These are phyloP conservation scores for Wickerhamiella infanticola DNA, from an alignment of 1,139 yeast genomes.

Conservation along the genomic window DNA sequence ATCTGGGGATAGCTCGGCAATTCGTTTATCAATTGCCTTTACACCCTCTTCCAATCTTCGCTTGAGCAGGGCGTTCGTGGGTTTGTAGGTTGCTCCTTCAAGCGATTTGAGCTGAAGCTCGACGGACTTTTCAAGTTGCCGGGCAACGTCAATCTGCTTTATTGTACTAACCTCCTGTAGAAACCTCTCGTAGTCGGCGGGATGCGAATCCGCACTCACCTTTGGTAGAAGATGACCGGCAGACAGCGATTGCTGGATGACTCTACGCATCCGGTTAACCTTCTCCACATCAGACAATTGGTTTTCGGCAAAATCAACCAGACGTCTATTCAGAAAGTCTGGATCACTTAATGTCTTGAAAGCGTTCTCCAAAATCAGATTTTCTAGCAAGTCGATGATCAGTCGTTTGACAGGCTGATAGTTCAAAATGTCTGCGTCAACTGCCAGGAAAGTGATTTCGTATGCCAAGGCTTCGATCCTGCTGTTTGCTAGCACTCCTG, in stretches of 20 bases:
- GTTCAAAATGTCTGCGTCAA: neutral
- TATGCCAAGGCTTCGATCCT: neutral
- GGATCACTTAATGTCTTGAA: conserved; percentile 49
- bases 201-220: conserved; percentile 22
- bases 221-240: conserved; percentile 9
- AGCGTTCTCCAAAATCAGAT: conserved; percentile 40
- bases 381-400: conserved; percentile 47
- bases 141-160: conserved; percentile 26
- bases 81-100: neutral
- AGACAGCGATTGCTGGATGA: conserved; percentile 34
- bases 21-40: neutral
- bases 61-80: neutral
- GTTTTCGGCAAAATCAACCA: conserved; percentile 47
- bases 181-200: conserved; percentile 30
- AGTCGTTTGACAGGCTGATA: conserved; percentile 21
- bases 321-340: conserved; percentile 57
- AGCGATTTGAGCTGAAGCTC: conserved; percentile 27
- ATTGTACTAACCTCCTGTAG: conserved; percentile 26
- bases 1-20: conserved; percentile 6
- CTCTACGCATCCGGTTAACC: conserved; percentile 56
- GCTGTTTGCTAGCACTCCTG: neutral
- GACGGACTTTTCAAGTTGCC: conserved; percentile 31
- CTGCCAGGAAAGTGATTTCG: neutral
- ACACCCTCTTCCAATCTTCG: neutral
- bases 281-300: conserved; percentile 61